phyloP scores from a whole-genome alignment of 2,329 filamentous ascomycete genomes.

The Chrysoporthe deuterocubensis region DNA sequence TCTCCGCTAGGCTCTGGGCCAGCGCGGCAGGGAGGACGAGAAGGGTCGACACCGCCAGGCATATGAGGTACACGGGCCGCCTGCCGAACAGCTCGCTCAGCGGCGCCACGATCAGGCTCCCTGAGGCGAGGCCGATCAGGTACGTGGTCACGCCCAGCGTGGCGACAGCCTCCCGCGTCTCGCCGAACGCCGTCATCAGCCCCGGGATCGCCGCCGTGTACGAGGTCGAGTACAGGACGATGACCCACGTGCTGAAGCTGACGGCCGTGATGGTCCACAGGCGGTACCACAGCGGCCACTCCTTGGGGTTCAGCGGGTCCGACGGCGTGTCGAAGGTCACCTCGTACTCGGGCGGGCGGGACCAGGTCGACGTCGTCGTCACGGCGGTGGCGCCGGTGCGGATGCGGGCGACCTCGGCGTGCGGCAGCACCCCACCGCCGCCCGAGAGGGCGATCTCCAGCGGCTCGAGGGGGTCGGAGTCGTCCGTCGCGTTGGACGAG shows the following conservation, averaged over 20 bases:
- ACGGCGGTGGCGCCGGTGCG: conserved; percentile 40
- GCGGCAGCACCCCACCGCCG: neutral
- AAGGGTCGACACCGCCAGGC: conserved; percentile 64
- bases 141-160: conserved; percentile 78
- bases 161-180: conserved; percentile 55
- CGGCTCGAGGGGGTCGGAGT: conserved; percentile 27
- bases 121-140: conserved; percentile 70
- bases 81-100: conserved; percentile 70
- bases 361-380: conserved; percentile 44
- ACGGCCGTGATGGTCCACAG: conserved; percentile 45
- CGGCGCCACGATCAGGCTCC: conserved; percentile 73
- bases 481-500: conserved; percentile 19
- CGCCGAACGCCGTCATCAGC: conserved; percentile 67
- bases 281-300: conserved; percentile 63
- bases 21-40: conserved; percentile 73
- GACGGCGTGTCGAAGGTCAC: conserved; percentile 62
- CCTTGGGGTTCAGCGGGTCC: conserved; percentile 67
- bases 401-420: conserved; percentile 41
- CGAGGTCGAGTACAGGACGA: conserved; percentile 72
- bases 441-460: conserved; percentile 24
- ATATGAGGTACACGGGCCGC: conserved; percentile 66
- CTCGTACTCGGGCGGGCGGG: conserved; percentile 62
- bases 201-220: conserved; percentile 73
- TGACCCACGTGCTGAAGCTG: conserved; percentile 48
- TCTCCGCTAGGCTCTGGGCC: conserved; percentile 63